Evolutionary conservation across 805 yeast species (phyloP), one percentile per base, ranked within the genome.

Genomic region (Saccharomycopsis sp.): DNA sequence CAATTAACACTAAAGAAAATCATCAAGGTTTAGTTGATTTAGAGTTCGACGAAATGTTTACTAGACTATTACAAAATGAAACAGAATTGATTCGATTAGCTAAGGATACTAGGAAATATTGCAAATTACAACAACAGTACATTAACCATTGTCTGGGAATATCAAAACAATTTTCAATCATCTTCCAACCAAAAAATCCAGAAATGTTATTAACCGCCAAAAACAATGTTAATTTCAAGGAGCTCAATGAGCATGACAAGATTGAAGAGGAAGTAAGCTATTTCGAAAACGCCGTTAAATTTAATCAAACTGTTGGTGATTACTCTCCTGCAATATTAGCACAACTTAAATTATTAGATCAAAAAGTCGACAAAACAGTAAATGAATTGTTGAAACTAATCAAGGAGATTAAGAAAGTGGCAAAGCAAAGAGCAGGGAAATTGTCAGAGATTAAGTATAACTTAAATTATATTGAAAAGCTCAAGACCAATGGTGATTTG

Each of bases 281-380:
- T 16, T 22, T 24, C 7, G 52, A 49, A 14, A 24, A 38, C 14
- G 44, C 29, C 2, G 50, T 42, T 19, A 49, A 43, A 23, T 49
- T 40, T 22, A 20, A 11, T 14, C 47, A 42, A 20, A 36, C 33
- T 8, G 16, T 46, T 5, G 26, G 26, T 7, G 52, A 49, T 27
- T 40, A 45, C 39, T 24, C 50, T n/a, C 52, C 52, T 2, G 52
- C 52, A 5, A 49, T 49, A 9, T 39, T 2, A 16, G 28, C 35
- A 17, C 50, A 49, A 28, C 34, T 49, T 9, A 40, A 49, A 7
- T 34, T 45, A 19, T 38, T 46, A 35, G 45, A 49, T 19, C 47
- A 46, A 4, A 45, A 46, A 26, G 29, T 46, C 17, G 28, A 19
- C 3, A 49, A 45, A 38, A 43, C 50, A 3, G 47, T 39, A 1